Base-by-base conservation (phyloP, 2,329 filamentous ascomycete species). In the Neonectria ditissima region DNA sequence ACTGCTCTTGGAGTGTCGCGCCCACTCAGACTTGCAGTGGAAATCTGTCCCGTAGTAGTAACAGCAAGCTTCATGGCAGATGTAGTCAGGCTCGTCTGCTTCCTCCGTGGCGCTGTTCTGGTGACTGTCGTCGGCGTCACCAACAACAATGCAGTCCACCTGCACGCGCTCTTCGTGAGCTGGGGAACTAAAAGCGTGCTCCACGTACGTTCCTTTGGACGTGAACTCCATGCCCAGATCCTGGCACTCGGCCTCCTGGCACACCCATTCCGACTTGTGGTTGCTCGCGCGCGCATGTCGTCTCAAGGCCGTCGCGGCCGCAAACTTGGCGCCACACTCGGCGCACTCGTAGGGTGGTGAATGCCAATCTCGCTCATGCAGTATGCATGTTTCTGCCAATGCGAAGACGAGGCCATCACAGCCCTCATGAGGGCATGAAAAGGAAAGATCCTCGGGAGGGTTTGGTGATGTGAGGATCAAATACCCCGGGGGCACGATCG, bases 391-490 rank as follows among this genome's bases (percentile, higher is more conserved):
- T 5, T 65, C n/a, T 1, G 41, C 30, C 0, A 66, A 66, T 2
- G 53, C 14, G 9, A 76, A 75, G 0, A 50, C 9, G 26, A 73
- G 67, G 1, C 74, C 73, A n/a, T 76, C 74, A 37, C 74, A 75
- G 5, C 62, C 54, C 2, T 62, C 2, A 39, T 74, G 69, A 0
- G 74, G 74, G n/a, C 74, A 75, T 2, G 63, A 57, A 11, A 66
- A 63, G 8, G 65, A 66, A 2, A 57, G 24, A 4, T 47, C 56
- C 11, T 74, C 72, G 0, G 14, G 14, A 0, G 39, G 32, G 39
- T 69, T 73, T 0, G 70, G 70, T 0, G 65, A 69, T 1, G 53
- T 14, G 9, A 52, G 3, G 1, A 65, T 55, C 1, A 55, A 53
- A 28, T 74, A 74, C 8, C 52, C 68, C 1, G 59, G 52, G 0